Base-by-base conservation (phyloP, 2,329 filamentous ascomycete genomes). In the Hypoxylon sp. region DNA sequence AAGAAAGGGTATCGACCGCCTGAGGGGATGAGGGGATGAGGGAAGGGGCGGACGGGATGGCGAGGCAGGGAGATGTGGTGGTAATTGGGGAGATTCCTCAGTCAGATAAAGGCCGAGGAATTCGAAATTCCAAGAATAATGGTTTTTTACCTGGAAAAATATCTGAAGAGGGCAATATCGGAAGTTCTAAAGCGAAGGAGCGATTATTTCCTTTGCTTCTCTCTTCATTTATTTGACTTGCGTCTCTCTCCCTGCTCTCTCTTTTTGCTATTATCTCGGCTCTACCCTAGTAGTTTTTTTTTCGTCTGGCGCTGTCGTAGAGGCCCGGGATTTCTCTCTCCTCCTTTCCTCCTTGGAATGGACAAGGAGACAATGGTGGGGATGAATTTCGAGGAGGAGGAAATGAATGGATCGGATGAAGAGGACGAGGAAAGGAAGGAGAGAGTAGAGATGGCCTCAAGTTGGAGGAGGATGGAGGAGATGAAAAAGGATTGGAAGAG, bases 401-500 rank as follows among this genome's bases (percentile, higher is more conserved):
- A 80, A 85, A 86, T 80, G 83, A 85, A 82, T 85, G 82, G 82
- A 82, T 80, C 78, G 77, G 80, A 80, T 77, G 72, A 78, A 77
- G 78, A 78, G 76, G 76, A 75, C 68, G 69, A 73, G 70, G 74
- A 74, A 75, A 74, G 72, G 75, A 74, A 74, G 76, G 73, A 74
- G 68, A 70, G 68, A 71, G 71, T 73, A 76, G 73, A 78, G 76
- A 76, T 73, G 76, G 69, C 76, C 75, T 81, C 83, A 81, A 82
- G 82, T 82, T 81, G 81, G 82, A 84, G 80, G 79, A 84, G 80
- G 81, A 83, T 80, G 78, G 79, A 81, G 79, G 78, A 81, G 80
- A 81, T 78, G 80, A 80, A 82, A 82, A 83, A 82, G 83, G 84
- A 85, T 81, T 83, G 83, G 83, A 81, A 81, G 80, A 83, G 80